A percentile compares a stretch with the other conserved stretches of the same genome.
These are phyloP conservation scores for Macadamia integrifolia DNA, from an alignment of 164 flowering plant genomes.

Conservation along the genomic window DNA sequence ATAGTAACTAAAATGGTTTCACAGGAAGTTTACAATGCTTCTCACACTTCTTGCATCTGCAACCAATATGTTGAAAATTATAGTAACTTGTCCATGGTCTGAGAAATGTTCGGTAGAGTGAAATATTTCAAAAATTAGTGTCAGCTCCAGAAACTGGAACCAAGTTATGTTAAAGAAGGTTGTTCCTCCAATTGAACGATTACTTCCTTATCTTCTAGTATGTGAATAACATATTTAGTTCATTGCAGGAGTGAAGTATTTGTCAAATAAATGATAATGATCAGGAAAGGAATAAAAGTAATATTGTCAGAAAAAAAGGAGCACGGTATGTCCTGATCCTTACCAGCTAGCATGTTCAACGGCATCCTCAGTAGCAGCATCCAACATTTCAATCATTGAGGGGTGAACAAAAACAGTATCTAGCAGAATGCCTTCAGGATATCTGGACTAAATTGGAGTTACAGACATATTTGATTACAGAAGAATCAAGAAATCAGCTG, in stretches of 20 bases:
- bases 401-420: slow-evolving; percentile 71
- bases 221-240: not conserved
- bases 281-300: not conserved
- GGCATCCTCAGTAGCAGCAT: slow-evolving; percentile 82
- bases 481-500: slow-evolving; percentile 1
- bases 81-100: too few relatives aligned
- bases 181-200: not conserved
- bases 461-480: slow-evolving; percentile 14
- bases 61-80: too few relatives aligned
- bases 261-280: not conserved
- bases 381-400: slow-evolving; percentile 84
- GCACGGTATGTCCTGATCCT: slow-evolving; percentile 13
- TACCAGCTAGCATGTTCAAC: slow-evolving; percentile 83
- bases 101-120: not conserved
- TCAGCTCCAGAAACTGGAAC: not conserved
- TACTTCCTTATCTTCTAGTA: not conserved
- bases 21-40: too few relatives aligned
- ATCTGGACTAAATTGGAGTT: slow-evolving; percentile 74
- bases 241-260: not conserved
- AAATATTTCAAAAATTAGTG: not conserved
- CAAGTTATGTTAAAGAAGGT: not conserved
- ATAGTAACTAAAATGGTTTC: too few relatives aligned
- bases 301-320: not conserved
- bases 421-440: slow-evolving; percentile 84
- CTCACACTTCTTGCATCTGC: too few relatives aligned